phyloP scores from a whole-genome alignment of 805 yeast genomes.

The Scheffersomyces stipitis region DNA sequence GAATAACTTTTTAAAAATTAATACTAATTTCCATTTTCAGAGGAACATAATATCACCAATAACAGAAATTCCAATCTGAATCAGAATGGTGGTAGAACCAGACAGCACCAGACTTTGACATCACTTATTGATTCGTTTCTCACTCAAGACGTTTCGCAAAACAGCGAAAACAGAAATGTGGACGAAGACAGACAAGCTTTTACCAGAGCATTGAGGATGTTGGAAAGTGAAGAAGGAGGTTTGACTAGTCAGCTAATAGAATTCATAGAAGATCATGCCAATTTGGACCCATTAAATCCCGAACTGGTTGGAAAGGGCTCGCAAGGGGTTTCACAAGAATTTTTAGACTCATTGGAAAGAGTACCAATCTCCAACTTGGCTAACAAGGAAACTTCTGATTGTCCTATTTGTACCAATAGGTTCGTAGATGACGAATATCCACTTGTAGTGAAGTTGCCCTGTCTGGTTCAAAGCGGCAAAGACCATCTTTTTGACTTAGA shows the following conservation, averaged over 20 bases:
- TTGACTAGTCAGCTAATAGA: constrained; percentile 28
- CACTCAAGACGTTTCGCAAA: constrained; percentile 10
- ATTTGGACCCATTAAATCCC: neutral
- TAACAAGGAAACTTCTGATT: constrained; percentile 54
- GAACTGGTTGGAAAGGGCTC: constrained; percentile 5
- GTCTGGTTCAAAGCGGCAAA: constrained; percentile 41
- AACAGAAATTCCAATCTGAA: constrained; percentile 19
- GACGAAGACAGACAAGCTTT: constrained; percentile 21
- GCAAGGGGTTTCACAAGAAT: constrained; percentile 65
- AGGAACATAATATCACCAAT: constrained; percentile 38
- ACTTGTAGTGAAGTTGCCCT: constrained; percentile 71
- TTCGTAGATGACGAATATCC: constrained; percentile 76
- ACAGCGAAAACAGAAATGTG: constrained; percentile 8
- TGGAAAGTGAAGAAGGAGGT: constrained; percentile 32
- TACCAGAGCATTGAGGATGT: constrained; percentile 28
- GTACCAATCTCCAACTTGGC: constrained; percentile 40
- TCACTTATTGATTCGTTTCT: constrained; percentile 37
- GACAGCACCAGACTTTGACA: constrained; percentile 32
- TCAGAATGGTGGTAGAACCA: constrained; percentile 8
- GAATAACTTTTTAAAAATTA: too few species aligned
- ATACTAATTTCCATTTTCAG: constrained; percentile 23
- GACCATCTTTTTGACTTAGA: constrained; percentile 83
- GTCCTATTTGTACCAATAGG: constrained; percentile 81
- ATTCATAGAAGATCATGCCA: constrained; percentile 13
- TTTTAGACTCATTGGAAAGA: constrained; percentile 75